These are phyloP conservation scores for Kwoniella sp. DNA, from an alignment of 768 basidiomycete genomes.

Conservation along the genomic window DNA sequence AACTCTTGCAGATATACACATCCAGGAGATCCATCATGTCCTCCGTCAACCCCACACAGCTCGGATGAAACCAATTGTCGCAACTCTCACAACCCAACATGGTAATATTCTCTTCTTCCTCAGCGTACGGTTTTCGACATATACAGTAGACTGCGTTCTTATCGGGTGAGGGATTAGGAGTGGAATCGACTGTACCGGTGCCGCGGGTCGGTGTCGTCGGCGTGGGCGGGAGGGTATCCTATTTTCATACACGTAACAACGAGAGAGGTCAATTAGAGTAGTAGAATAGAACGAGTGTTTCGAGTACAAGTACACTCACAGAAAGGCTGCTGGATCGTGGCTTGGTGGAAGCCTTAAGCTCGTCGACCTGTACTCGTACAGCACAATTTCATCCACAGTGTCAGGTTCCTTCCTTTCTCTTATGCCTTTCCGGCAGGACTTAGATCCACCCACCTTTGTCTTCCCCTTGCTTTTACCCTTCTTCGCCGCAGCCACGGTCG, in stretches of 20 bases:
- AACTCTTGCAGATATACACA: constrained; percentile 45
- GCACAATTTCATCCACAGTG: not conserved
- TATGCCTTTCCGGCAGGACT: not conserved
- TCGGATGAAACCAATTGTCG: constrained; percentile 51
- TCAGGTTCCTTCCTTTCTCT: not conserved
- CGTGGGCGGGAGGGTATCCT: not conserved
- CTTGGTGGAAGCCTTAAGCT: constrained; percentile 20
- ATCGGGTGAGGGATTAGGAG: constrained; percentile 11
- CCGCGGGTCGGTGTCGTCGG: constrained; percentile 12
- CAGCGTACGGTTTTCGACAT: constrained; percentile 42
- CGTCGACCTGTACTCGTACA: constrained; percentile 18
- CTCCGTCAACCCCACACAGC: constrained; percentile 41
- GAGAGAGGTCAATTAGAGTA: too few relatives aligned
- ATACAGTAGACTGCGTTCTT: constrained; percentile 41
- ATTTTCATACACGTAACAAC: not conserved
- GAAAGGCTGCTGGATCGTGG: constrained; percentile 13
- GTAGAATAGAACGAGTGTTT: too few relatives aligned
- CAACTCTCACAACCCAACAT: constrained; percentile 54
- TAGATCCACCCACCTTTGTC: constrained; percentile 20
- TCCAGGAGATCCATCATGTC: constrained; percentile 44
- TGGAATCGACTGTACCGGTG: not conserved
- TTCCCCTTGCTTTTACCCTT: constrained; percentile 21
- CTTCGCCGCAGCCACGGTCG: constrained; percentile 1
- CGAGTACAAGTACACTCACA: constrained; percentile 14
- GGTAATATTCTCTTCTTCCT: constrained; percentile 43